Evolutionary conservation across 495 filamentous ascomycete genomes (phyloP), one percentile per base, ranked within the genome.

Genomic region (Evernia prunastri): DNA sequence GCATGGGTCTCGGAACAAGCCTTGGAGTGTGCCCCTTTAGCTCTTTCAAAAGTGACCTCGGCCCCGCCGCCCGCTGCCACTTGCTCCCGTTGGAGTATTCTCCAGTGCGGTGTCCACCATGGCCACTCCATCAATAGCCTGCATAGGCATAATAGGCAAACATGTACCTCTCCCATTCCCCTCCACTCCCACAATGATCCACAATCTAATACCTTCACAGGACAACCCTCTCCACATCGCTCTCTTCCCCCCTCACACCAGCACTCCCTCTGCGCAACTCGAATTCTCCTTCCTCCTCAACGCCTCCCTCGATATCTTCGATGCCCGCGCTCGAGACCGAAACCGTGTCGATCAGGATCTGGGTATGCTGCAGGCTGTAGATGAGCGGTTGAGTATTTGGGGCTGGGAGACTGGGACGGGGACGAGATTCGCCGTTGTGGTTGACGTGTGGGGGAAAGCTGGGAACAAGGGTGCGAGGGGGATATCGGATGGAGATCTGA

Each of bases 401-500:
- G 94, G 94, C 65, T 97, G 90, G 85, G 80, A 96, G 71, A 97
- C 94, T n/a, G 97, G 96, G 73, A 97, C 95, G 9, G 93, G 92
- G 9, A 85, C 93, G 36, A 92, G 90, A 73, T 84, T 98, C 67
- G 84, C 97, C 36, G 84, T 90, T 45, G 84, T 96, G 1, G 87
- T 97, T 18, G 94, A 97, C 73, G 86, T 95, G 79, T 81, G 87
- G 58, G 92, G 92, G 1, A 75, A 81, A 54, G 65, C 66, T 61
- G 56, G 63, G 59, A 60, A 70, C 47, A 58, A 65, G 57, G 60
- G 68, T 47, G 25, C 43, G 39, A 76, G 69, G 56, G 76, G 67
- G 13, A 77, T 79, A 2, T n/a, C 25, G 10, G 56, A 73, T 84
- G 59, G 87, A 84, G 25, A 56, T 7, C 72, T 96, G 71, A 81